Conservation (phyloP, 1,284 basidiomycete genomes). For the Rhodotorula sp. region DNA sequence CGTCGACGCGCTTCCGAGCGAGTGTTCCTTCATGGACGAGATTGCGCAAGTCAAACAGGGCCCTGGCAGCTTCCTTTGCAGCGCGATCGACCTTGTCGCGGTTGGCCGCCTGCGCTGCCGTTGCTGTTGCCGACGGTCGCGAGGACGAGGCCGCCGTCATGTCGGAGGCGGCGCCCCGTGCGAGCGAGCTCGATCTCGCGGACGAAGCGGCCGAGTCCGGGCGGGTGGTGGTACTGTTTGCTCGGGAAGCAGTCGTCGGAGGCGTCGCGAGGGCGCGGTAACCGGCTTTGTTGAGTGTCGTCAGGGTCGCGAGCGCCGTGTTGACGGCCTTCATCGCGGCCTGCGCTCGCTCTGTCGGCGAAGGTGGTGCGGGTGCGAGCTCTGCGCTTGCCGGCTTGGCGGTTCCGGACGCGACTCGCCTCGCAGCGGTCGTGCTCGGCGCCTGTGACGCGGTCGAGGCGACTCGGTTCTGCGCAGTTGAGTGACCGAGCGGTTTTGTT, state of each 20-base stretch:
- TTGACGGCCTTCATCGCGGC: conserved; percentile 58
- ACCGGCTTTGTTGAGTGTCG: conserved; percentile 58
- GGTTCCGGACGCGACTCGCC: too few species aligned
- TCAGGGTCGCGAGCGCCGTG: conserved; percentile 60
- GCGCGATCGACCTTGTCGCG: conserved; percentile 20
- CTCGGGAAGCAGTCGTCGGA: neutral
- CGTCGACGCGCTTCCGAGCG: conserved; percentile 53
- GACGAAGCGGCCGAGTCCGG: conserved; percentile 17
- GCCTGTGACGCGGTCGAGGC: conserved; percentile 1
- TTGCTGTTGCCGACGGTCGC: neutral
- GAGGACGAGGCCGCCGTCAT: neutral
- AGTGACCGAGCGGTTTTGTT: conserved; percentile 7
- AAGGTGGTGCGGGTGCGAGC: neutral
- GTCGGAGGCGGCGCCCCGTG: too few species aligned
- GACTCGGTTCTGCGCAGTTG: conserved; percentile 4
- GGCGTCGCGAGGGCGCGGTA: conserved; percentile 54
- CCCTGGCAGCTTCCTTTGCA: conserved; percentile 12
- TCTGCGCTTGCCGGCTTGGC: too few species aligned
- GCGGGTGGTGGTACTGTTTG: neutral
- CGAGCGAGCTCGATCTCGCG: conserved; percentile 11
- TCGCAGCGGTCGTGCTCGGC: neutral
- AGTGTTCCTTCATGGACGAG: conserved; percentile 45
- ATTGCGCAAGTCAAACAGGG: conserved; percentile 47
- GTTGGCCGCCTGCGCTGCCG: neutral
- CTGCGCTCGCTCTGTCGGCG: conserved; percentile 23